Percentiles rank a stretch among this genome's conserved stretches.
Evolutionary conservation across 202 grass and related monocot genomes (phyloP).

Genomic region (Bolboschoenoplectus hybrid): DNA sequence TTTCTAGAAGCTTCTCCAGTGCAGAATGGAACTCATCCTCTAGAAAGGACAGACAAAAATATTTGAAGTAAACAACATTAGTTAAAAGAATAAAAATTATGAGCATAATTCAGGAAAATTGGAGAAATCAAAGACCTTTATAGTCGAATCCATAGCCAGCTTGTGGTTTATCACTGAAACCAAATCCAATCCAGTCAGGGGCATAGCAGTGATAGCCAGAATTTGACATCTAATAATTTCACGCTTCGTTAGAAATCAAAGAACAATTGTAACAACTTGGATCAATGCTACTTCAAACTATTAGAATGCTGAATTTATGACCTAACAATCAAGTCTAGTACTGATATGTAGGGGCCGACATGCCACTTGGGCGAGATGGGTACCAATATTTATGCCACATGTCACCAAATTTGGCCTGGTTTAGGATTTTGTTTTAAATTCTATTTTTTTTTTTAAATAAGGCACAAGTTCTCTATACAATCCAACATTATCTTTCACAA

Average conservation of each 20-base stretch:
- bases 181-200: conserved; percentile 97
- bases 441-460: not conserved
- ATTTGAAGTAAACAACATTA: not conserved
- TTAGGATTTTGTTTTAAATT: not conserved
- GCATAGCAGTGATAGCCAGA: conserved; percentile 79
- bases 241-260: conserved; percentile 44
- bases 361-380: not conserved
- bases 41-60: conserved; percentile 45
- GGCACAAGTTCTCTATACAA: not conserved
- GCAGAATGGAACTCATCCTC: conserved; percentile 84
- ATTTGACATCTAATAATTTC: conserved; percentile 75
- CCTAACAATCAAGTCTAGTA: not conserved
- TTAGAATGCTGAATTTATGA: not conserved
- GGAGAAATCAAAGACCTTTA: conserved; percentile 58
- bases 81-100: not conserved
- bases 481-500: not conserved
- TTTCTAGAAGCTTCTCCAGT: conserved; percentile 79
- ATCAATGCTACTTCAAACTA: not conserved
- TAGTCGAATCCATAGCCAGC: conserved; percentile 88
- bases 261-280: conserved; percentile 30
- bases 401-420: not conserved
- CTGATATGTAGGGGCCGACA: not conserved
- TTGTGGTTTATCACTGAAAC: conserved; percentile 94
- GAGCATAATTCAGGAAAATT: conserved; percentile 14
- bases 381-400: not conserved